Evolutionary conservation across 441 rosid genomes (phyloP).

Genomic region (Adansonia gregorii): DNA sequence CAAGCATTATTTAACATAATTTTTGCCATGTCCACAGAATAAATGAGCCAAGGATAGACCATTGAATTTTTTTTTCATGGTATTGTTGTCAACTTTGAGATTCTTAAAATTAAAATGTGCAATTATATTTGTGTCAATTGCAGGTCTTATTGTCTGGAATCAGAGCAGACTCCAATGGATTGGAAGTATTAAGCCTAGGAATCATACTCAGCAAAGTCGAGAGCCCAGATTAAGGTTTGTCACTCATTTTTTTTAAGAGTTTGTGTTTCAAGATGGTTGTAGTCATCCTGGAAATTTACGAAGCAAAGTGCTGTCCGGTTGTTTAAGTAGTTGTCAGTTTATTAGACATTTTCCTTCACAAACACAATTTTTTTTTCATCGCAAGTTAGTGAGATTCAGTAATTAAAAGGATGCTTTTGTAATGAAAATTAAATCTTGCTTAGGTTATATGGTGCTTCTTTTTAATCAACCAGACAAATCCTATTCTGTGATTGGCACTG

Average conservation of each 20-base stretch:
- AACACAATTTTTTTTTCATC: not conserved
- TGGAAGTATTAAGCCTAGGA: conserved; percentile 35
- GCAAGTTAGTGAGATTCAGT: not conserved
- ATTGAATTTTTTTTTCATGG: not conserved
- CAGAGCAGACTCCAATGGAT: conserved; percentile 50
- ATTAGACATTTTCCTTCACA: not conserved
- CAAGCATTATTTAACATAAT: conserved; percentile 24
- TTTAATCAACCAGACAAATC: not conserved
- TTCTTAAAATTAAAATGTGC: not conserved
- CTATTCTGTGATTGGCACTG: not conserved
- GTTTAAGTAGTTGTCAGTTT: not conserved
- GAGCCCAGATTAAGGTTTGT: conserved; percentile 40
- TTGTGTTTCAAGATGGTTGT: not conserved
- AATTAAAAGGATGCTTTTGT: not conserved
- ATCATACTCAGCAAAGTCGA: conserved; percentile 31
- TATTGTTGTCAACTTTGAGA: conserved; percentile 9
- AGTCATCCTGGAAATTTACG: not conserved
- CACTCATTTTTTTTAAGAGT: conserved; percentile 18
- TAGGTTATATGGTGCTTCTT: not conserved
- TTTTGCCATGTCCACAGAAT: not conserved
- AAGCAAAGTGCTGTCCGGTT: not conserved
- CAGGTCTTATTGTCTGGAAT: conserved; percentile 50
- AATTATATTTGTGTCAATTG: conserved; percentile 15
- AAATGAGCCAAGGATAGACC: not conserved
- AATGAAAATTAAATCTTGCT: not conserved